Conservation (phyloP, 2,329 filamentous ascomycete species). For the Aspergillus felis region DNA sequence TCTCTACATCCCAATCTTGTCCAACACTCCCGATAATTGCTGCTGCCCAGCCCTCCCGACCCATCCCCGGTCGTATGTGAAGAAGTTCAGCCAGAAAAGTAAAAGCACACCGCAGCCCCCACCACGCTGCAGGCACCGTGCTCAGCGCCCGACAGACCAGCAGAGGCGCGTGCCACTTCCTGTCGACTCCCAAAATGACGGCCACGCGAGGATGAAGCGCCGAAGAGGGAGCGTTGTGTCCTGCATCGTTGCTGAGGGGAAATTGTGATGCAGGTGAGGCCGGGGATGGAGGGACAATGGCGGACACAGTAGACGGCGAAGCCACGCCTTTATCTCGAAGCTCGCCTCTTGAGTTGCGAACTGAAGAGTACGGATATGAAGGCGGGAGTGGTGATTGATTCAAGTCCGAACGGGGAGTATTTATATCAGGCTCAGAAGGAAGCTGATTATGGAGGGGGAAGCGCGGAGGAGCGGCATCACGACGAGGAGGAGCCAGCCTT, state of each 20-base stretch:
- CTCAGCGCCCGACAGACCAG: conserved; percentile 70
- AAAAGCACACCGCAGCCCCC: conserved; percentile 65
- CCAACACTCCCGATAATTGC: conserved; percentile 36
- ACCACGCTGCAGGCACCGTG: conserved; percentile 66
- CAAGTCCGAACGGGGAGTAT: conserved; percentile 12
- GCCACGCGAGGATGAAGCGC: conserved; percentile 71
- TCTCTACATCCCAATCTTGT: conserved; percentile 43
- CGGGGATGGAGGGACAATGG: conserved; percentile 27
- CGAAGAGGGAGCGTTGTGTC: conserved; percentile 25
- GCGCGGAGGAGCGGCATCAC: conserved; percentile 36
- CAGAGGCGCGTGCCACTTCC: conserved; percentile 68
- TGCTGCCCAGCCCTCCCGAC: conserved; percentile 39
- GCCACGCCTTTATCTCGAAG: conserved; percentile 27
- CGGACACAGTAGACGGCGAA: conserved; percentile 23
- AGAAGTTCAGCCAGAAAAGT: conserved; percentile 65
- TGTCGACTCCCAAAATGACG: conserved; percentile 69
- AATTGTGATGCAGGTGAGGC: conserved; percentile 25
- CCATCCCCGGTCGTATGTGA: conserved; percentile 41
- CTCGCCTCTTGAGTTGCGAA: conserved; percentile 11
- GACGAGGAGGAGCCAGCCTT: conserved; percentile 40
- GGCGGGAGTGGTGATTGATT: conserved; percentile 5
- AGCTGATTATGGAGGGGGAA: conserved; percentile 26
- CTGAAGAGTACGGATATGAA: conserved; percentile 8
- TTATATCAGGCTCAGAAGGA: conserved; percentile 23
- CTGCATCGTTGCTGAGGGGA: conserved; percentile 27